Percentiles rank a stretch among this genome's conserved stretches.
These are phyloP conservation scores for Botrytis cinerea DNA, from an alignment of 2,329 filamentous ascomycete species.

Conservation along the genomic window DNA sequence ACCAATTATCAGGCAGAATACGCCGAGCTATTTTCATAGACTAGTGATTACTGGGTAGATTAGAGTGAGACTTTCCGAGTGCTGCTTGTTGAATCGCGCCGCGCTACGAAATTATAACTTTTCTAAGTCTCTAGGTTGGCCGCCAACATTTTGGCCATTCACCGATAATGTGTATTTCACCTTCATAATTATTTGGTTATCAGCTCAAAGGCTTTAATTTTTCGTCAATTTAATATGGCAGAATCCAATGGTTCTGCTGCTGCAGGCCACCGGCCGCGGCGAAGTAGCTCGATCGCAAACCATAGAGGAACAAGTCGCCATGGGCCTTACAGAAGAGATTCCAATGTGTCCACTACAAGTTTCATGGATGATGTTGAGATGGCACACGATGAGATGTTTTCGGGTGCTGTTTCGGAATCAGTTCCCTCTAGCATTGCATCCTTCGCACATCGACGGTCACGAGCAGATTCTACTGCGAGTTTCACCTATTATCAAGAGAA, in stretches of 20 bases:
- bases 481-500: slow-evolving; percentile 87
- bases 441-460: slow-evolving; percentile 79
- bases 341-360: slow-evolving; percentile 73
- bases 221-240: slow-evolving; percentile 33
- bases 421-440: slow-evolving; percentile 92
- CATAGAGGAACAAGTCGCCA: slow-evolving; percentile 33
- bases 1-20: not conserved
- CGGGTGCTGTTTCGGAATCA: slow-evolving; percentile 91
- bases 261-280: slow-evolving; percentile 30
- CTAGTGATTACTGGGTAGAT: not conserved
- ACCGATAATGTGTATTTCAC: slow-evolving; percentile 7
- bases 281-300: slow-evolving; percentile 40
- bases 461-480: slow-evolving; percentile 82
- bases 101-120: slow-evolving; percentile 15
- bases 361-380: slow-evolving; percentile 97
- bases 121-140: not conserved
- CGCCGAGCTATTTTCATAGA: not conserved
- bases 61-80: not conserved
- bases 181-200: slow-evolving; percentile 6
- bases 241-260: slow-evolving; percentile 37
- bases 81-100: slow-evolving; percentile 1
- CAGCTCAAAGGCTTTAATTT: slow-evolving; percentile 22
- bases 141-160: slow-evolving; percentile 9
- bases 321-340: slow-evolving; percentile 62
- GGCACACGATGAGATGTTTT: slow-evolving; percentile 95